Conservation (phyloP, 768 basidiomycete genomes). For the Agaricus subrufescens region DNA sequence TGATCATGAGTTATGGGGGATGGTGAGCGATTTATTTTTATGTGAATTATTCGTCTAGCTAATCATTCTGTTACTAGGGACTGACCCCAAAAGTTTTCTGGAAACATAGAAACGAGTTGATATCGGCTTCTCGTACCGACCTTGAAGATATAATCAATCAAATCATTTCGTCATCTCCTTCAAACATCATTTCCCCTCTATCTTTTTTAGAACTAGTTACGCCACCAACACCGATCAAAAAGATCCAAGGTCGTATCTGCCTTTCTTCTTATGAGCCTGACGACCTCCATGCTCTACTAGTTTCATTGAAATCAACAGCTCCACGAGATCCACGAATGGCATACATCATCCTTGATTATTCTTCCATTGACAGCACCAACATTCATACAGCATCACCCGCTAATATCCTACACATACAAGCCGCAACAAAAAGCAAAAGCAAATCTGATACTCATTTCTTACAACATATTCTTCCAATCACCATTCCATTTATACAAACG, state of each 20-base stretch:
- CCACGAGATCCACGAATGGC: slow-evolving; percentile 8
- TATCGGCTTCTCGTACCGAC: slow-evolving; percentile 41
- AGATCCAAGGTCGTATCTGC: slow-evolving; percentile 35
- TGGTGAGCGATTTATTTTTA: slow-evolving; percentile 35
- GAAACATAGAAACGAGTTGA: slow-evolving; percentile 44
- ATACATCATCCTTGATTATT: slow-evolving; percentile 24
- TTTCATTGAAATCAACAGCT: slow-evolving; percentile 8
- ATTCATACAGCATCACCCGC: not conserved
- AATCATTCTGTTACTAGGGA: slow-evolving; percentile 41
- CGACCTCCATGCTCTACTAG: not conserved
- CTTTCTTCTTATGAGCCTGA: slow-evolving; percentile 30
- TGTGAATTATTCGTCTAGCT: not conserved
- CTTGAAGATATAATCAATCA: slow-evolving; percentile 42
- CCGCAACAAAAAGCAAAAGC: slow-evolving; percentile 1
- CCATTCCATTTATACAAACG: slow-evolving; percentile 32
- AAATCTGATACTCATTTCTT: slow-evolving; percentile 10
- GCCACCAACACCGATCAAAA: slow-evolving; percentile 25
- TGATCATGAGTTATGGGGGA: slow-evolving; percentile 89
- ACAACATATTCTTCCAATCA: slow-evolving; percentile 9
- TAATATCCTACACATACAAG: not conserved
- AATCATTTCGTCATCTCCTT: slow-evolving; percentile 17
- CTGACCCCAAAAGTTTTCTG: slow-evolving; percentile 75
- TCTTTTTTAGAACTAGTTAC: not conserved
- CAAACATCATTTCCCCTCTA: not conserved
- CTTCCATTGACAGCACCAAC: not conserved